Evolutionary conservation across 1,139 yeast genomes (phyloP), one percentile per base, ranked within the genome.

Genomic region (Scheffersomyces illinoinensis): DNA sequence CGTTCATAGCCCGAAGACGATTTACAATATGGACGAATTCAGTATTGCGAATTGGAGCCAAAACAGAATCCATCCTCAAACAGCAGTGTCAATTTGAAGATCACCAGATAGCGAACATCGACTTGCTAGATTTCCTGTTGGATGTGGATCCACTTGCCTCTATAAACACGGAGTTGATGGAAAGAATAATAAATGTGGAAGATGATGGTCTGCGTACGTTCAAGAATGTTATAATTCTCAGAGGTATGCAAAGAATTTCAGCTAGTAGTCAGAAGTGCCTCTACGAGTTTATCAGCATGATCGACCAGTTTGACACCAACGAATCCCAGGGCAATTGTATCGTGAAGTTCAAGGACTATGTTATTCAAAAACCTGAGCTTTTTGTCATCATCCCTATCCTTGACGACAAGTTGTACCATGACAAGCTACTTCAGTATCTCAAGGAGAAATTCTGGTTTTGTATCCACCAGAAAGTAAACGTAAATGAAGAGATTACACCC

Each of bases 391-490:
- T 78, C 1, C 69, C 73, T 33, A 65, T 75, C 14, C 58, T 75
- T 39, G 71, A 67, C 24, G 58, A 63, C 33, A 60, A 57, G 20
- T 56, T 57, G 2, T 60, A 61, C 19, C 58, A 64, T 4, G 62
- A 65, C 12, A 66, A 66, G 57, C 58, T 75, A 6, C 66, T 76
- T 57, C 78, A 72, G 52, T 70, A 66, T 50, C 66, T 81, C 50
- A 79, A 78, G 63, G 79, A 76, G 60, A 71, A 74, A 63, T 78
- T 80, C 62, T 77, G 82, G 81, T 78, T 78, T 58, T 69, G 74
- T 17, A 58, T 63, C 50, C 43, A 33, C 43, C 43, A 33, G 17
- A 33, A 33, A 33, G 14, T 14, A 14, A 33, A 33, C 4, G 17
- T 12, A 10, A 17, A 33, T 14, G 43, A 33, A 33, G 43, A 12